These are phyloP conservation scores for Ogataea wickerhamii DNA, from an alignment of 805 yeast species.

Conservation along the genomic window DNA sequence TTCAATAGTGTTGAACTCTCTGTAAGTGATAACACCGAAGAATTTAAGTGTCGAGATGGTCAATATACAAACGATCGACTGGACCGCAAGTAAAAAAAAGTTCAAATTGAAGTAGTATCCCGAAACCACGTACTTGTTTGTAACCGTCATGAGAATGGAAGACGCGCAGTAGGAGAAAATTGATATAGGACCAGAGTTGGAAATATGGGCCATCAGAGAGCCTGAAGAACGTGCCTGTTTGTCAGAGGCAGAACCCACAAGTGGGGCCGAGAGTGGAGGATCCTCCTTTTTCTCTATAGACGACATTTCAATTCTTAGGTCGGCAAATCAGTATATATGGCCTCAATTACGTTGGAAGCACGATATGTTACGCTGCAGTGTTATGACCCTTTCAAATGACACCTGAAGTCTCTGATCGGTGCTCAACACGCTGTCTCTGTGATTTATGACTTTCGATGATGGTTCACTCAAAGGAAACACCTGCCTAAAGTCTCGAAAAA, in stretches of 20 bases:
- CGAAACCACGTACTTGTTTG: slow-evolving; percentile 90
- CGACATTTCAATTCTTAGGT: slow-evolving; percentile 13
- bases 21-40: slow-evolving; percentile 75
- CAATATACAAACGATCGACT: slow-evolving; percentile 75
- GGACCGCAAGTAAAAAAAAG: slow-evolving; percentile 85
- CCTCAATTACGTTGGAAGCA: no score
- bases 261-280: slow-evolving; percentile 17
- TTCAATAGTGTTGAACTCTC: slow-evolving; percentile 80
- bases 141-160: slow-evolving; percentile 95
- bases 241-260: slow-evolving; percentile 17
- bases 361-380: no score
- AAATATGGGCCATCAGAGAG: slow-evolving; percentile 25
- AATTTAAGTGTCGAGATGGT: slow-evolving; percentile 72
- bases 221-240: slow-evolving; percentile 16
- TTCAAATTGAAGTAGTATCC: slow-evolving; percentile 72
- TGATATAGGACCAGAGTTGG: slow-evolving; percentile 62
- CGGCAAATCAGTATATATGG: no score
- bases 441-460: no score
- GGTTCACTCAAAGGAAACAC: no score
- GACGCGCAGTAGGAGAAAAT: slow-evolving; percentile 85
- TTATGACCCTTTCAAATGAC: no score
- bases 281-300: slow-evolving; percentile 27
- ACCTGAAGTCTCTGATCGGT: no score
- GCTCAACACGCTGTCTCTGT: no score
- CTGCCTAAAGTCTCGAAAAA: no score